Conservation (phyloP, 2,329 filamentous ascomycete species). For the Dactylellina haptotyla region DNA sequence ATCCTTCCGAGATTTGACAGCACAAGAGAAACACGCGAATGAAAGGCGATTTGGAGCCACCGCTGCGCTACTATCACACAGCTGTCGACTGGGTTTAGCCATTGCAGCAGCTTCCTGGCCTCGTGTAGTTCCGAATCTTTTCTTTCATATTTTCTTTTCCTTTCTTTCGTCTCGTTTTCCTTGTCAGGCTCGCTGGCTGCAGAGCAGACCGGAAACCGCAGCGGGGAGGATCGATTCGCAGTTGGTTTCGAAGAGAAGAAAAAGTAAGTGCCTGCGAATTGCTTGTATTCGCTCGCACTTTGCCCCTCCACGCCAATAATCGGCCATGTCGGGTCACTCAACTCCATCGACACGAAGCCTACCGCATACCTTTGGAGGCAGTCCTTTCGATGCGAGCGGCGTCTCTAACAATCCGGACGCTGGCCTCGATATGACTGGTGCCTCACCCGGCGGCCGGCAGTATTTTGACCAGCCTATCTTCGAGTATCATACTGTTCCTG, state of each 20-base stretch:
- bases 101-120: constrained; percentile 50
- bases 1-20: constrained; percentile 54
- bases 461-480: constrained; percentile 54
- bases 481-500: constrained; percentile 51
- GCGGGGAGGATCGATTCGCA: too few relatives aligned
- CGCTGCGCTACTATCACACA: constrained; percentile 42
- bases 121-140: constrained; percentile 44
- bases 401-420: constrained; percentile 48
- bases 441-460: constrained; percentile 44
- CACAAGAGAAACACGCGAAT: constrained; percentile 52
- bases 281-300: constrained; percentile 20
- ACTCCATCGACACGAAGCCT: constrained; percentile 54
- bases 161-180: constrained; percentile 50
- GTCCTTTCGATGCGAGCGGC: constrained; percentile 53
- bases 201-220: constrained; percentile 18
- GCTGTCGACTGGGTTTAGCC: constrained; percentile 51
- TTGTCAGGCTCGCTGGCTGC: constrained; percentile 39
- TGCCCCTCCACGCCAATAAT: constrained; percentile 46
- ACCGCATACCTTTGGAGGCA: constrained; percentile 51
- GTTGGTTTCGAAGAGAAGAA: too few relatives aligned
- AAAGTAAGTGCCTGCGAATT: constrained; percentile 27
- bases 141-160: constrained; percentile 28
- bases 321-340: constrained; percentile 54
- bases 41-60: constrained; percentile 47
- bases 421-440: constrained; percentile 53